Evolutionary conservation across 2,329 filamentous ascomycete species (phyloP), one percentile per base, ranked within the genome.

Genomic region (Exophiala sp.): DNA sequence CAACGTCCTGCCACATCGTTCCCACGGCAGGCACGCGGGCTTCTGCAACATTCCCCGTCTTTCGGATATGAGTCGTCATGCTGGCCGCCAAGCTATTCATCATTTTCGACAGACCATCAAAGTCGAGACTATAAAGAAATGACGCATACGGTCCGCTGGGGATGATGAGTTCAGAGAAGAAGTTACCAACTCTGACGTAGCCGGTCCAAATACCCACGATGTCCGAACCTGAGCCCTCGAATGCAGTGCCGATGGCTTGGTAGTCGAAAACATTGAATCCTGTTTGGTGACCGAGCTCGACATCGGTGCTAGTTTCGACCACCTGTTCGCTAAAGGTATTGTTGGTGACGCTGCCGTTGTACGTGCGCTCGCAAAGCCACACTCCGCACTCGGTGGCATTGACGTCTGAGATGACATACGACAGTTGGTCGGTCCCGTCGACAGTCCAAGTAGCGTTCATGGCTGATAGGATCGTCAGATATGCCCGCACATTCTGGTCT

Each of bases 361-460:
- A 18, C 2, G 16, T 18, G 16, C 16, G 16, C 16, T 18, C 16
- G 3, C 16, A 18, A 21, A 42, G 2, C 20, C 35, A 36, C 14
- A 50, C 21, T 20, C 36, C 47, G 20, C 47, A 41, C 10, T 41
- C 47, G 21, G 47, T 50, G 10, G 36, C 47, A 14, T 50, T 50
- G 47, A 11, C 38, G n/a, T 18, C 38, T 24, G 21, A 3, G 11
- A 12, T 29, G 20, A 14, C 47, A 11, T 14, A 41, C 24, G 20
- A 6, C 11, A 16, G 10, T 10, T 8, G n/a, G 11, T 41, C 14
- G 16, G 16, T 18, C 16, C 16, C 16, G 16, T 18, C 16, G 16
- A 18, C 16, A 18, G 16, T 18, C 47, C 47, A 50, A 36, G 36
- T 18, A 16, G 47, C 47, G 3, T 32, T 36, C 36, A 50, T 50